A percentile compares a stretch with the other conserved stretches of the same genome.
phyloP scores from a whole-genome alignment of 345 rosid species.

The Adansonia digitata region DNA sequence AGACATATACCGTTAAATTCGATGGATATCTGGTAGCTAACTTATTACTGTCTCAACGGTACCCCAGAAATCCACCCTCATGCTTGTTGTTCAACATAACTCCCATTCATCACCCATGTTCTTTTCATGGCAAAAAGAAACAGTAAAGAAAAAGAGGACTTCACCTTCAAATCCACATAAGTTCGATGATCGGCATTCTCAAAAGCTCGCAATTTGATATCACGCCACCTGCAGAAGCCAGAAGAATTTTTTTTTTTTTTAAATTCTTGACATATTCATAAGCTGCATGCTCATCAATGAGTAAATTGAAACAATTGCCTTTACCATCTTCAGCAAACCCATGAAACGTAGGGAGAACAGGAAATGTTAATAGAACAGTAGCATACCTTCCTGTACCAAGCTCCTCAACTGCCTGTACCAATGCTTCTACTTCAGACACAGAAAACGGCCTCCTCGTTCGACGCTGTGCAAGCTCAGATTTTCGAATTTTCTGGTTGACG shows the following conservation, averaged over 20 bases:
- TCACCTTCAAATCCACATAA: constrained; percentile 81
- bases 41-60: background rate
- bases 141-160: background rate
- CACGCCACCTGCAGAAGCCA: constrained; percentile 70
- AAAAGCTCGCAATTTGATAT: constrained; percentile 65
- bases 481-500: constrained; percentile 52
- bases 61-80: background rate
- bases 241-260: background rate
- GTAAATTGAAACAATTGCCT: background rate
- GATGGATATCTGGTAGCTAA: background rate
- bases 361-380: background rate
- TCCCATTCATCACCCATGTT: background rate
- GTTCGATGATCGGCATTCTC: constrained; percentile 70
- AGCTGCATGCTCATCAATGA: background rate
- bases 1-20: constrained; percentile 9
- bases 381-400: constrained; percentile 90
- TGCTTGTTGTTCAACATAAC: background rate
- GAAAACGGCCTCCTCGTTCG: constrained; percentile 98
- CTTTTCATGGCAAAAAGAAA: background rate
- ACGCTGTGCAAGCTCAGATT: constrained; percentile 73
- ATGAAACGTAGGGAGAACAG: background rate
- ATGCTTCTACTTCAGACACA: constrained; percentile 89
- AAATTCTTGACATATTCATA: background rate
- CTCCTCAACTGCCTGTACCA: constrained; percentile 84
- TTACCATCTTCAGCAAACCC: background rate